Evolutionary conservation across 73 alveolate species (phyloP).

Genomic region (Breviolum minutum): DNA sequence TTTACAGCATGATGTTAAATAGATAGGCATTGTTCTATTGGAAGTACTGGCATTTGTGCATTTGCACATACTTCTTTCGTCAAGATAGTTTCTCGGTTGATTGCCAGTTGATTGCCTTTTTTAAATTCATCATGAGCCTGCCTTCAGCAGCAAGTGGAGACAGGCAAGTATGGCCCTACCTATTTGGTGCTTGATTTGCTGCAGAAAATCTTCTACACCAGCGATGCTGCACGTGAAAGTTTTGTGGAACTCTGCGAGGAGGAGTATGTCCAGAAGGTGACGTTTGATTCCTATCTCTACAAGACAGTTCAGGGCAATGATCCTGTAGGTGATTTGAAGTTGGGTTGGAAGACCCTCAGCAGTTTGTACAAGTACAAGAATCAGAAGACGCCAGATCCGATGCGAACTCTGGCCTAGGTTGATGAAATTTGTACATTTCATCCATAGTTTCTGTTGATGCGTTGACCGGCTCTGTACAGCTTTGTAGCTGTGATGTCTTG

Average conservation of each 20-base stretch:
- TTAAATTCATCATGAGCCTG: too few species aligned
- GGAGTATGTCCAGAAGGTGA: constrained; percentile 95
- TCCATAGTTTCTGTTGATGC: neutral
- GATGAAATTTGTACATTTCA: neutral
- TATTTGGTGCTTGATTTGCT: constrained; percentile 89
- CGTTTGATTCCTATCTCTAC: constrained; percentile 95
- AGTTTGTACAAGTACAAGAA: constrained; percentile 43
- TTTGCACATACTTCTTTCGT: too few species aligned
- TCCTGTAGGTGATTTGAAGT: constrained; percentile 88
- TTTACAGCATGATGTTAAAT: too few species aligned
- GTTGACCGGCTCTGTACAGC: neutral
- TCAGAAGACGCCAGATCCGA: constrained; percentile 52
- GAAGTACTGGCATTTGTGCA: too few species aligned
- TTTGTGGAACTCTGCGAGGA: constrained; percentile 95
- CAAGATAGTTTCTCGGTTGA: too few species aligned
- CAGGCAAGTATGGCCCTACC: neutral
- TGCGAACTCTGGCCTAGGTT: constrained; percentile 39
- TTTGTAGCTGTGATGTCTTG: too few species aligned
- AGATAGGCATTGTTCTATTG: too few species aligned
- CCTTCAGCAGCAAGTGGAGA: too few species aligned
- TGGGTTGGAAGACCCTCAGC: constrained; percentile 30
- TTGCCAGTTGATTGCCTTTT: neutral
- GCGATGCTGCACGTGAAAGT: constrained; percentile 95
- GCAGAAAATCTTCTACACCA: constrained; percentile 94
- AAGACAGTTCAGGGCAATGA: constrained; percentile 95